Evolutionary conservation across 495 filamentous ascomycete genomes (phyloP).

Genomic region (Tuber umbilicatum): DNA sequence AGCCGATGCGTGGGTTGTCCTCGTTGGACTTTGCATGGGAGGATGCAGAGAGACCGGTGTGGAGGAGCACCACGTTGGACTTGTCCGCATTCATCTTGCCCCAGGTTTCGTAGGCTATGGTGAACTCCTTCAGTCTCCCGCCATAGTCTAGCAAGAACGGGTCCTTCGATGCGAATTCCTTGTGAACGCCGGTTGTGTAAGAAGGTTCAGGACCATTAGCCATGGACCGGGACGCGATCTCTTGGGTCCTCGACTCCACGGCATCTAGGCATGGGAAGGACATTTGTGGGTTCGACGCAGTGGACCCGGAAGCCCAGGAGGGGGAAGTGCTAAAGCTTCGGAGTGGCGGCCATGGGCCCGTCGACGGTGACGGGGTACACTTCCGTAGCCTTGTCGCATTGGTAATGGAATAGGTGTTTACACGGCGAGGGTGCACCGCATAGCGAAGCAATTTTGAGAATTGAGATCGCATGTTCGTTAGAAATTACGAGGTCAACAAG

Average conservation of each 20-base stretch:
- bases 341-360: neutral
- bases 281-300: constrained; percentile 74
- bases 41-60: constrained; percentile 90
- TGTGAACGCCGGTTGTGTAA: constrained; percentile 80
- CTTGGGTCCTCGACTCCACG: constrained; percentile 76
- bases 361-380: neutral
- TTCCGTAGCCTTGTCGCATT: neutral
- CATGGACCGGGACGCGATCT: constrained; percentile 56
- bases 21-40: constrained; percentile 90
- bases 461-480: constrained; percentile 4
- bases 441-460: neutral
- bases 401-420: neutral
- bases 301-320: constrained; percentile 3
- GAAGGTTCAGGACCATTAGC: constrained; percentile 76
- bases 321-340: constrained; percentile 10
- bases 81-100: constrained; percentile 70
- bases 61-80: constrained; percentile 85
- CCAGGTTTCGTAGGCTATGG: constrained; percentile 93
- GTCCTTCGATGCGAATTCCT: constrained; percentile 62
- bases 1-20: constrained; percentile 78
- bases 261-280: constrained; percentile 93
- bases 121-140: constrained; percentile 74
- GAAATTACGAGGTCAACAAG: neutral
- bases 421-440: neutral
- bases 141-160: constrained; percentile 90